phyloP scores from a whole-genome alignment of 2,329 filamentous ascomycete species.

The Nemania abortiva region DNA sequence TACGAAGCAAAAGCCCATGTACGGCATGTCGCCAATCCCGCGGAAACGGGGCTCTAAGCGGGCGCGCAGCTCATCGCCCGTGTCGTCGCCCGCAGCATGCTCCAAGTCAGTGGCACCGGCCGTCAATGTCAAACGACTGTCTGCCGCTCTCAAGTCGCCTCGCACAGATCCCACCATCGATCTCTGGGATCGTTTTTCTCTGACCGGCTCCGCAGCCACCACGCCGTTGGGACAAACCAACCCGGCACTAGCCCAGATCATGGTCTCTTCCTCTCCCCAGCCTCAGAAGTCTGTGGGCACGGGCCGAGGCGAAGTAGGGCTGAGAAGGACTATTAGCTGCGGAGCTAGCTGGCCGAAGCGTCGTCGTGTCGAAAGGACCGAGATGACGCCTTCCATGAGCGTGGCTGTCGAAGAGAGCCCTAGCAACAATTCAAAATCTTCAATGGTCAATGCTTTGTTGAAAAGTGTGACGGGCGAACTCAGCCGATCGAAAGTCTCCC shows the following conservation, averaged over 20 bases:
- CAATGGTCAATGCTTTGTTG: slow-evolving; percentile 72
- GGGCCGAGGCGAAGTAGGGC: slow-evolving; percentile 58
- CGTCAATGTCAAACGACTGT: slow-evolving; percentile 70
- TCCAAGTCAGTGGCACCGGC: slow-evolving; percentile 59
- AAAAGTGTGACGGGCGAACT: slow-evolving; percentile 72
- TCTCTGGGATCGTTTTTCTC: slow-evolving; percentile 80
- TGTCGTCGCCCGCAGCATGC: slow-evolving; percentile 70
- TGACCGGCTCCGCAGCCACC: slow-evolving; percentile 60
- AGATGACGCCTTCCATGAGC: slow-evolving; percentile 52
- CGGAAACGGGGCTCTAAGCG: slow-evolving; percentile 71
- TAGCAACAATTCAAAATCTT: slow-evolving; percentile 66
- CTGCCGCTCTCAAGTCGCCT: slow-evolving; percentile 72
- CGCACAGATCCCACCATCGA: slow-evolving; percentile 79
- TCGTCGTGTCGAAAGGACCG: slow-evolving; percentile 67
- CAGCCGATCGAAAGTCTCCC: slow-evolving; percentile 56
- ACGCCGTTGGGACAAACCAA: slow-evolving; percentile 62
- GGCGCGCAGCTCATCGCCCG: slow-evolving; percentile 79
- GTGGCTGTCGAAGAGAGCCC: slow-evolving; percentile 54
- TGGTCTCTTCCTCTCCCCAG: slow-evolving; percentile 78
- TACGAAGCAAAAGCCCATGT: slow-evolving; percentile 59
- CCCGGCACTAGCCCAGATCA: slow-evolving; percentile 72
- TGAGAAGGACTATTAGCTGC: slow-evolving; percentile 76
- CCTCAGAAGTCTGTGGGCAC: slow-evolving; percentile 59
- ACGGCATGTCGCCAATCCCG: slow-evolving; percentile 61
- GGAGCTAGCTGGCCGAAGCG: slow-evolving; percentile 79